These are phyloP conservation scores for Microthyrium microscopicum DNA, from an alignment of 2,329 filamentous ascomycete genomes.

Conservation along the genomic window DNA sequence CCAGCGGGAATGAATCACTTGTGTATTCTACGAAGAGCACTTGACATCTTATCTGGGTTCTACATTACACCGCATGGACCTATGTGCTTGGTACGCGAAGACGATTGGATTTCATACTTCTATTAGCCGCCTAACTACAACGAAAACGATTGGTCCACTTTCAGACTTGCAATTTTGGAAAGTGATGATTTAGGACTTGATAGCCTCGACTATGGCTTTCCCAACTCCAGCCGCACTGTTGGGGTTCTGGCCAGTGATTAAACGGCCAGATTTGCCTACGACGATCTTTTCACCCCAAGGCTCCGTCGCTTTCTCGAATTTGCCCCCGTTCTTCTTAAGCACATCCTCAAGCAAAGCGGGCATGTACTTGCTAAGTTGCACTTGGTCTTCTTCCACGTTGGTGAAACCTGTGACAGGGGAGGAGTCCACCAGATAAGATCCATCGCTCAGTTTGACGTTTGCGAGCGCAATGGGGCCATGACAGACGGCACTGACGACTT, in stretches of 20 bases:
- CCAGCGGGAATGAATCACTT: no score
- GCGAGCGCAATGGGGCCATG: conserved; percentile 49
- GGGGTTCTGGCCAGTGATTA: conserved; percentile 35
- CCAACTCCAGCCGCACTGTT: conserved; percentile 26
- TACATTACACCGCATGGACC: no score
- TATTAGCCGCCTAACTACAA: no score
- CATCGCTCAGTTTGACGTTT: conserved; percentile 36
- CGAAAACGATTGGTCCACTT: no score
- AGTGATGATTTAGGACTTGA: no score
- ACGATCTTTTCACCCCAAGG: conserved; percentile 29
- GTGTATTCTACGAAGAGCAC: no score
- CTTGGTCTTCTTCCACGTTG: conserved; percentile 37
- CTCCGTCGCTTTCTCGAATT: conserved; percentile 38
- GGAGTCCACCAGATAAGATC: conserved; percentile 37
- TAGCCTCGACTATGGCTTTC: conserved; percentile 25
- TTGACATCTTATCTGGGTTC: no score
- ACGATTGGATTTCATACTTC: no score
- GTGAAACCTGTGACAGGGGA: conserved; percentile 43
- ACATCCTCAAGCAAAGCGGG: conserved; percentile 47
- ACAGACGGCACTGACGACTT: conserved; percentile 51
- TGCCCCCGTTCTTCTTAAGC: conserved; percentile 34
- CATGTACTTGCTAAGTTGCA: conserved; percentile 26
- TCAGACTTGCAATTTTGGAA: no score
- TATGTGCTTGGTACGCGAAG: no score
- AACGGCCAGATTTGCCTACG: conserved; percentile 15